Percentiles rank a stretch among this genome's conserved stretches.
Evolutionary conservation across 2,329 filamentous ascomycete genomes (phyloP).

Genomic region (Aureobasidium zeae): DNA sequence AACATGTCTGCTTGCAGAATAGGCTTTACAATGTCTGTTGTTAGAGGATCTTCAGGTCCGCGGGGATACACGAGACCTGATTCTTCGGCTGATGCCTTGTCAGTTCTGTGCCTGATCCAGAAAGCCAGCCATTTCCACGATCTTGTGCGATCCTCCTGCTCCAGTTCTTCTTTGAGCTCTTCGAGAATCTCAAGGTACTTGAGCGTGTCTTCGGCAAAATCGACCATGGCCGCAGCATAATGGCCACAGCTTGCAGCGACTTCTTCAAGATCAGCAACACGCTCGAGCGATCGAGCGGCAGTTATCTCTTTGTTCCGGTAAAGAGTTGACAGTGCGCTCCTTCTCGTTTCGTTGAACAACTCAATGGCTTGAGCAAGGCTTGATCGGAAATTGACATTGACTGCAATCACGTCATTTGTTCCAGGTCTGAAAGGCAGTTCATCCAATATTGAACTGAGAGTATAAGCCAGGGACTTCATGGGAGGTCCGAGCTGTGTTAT

Average conservation of each 20-base stretch:
- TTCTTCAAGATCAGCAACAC: conserved; percentile 91
- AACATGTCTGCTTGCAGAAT: conserved; percentile 26
- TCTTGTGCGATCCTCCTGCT: conserved; percentile 51
- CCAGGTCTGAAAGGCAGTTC: conserved; percentile 69
- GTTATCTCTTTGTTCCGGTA: conserved; percentile 72
- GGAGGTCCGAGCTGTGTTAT: conserved; percentile 82
- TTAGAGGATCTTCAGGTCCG: conserved; percentile 22
- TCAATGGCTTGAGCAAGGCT: conserved; percentile 73
- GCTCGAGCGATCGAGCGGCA: conserved; percentile 57
- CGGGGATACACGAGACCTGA: conserved; percentile 12
- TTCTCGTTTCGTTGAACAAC: conserved; percentile 67
- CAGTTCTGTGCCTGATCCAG: conserved; percentile 45
- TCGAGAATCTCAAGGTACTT: conserved; percentile 75
- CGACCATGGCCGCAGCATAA: conserved; percentile 84
- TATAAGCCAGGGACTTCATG: conserved; percentile 92
- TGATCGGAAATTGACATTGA: conserved; percentile 70
- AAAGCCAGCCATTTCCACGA: conserved; percentile 82
- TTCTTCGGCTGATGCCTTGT: conserved; percentile 16
- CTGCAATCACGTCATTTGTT: conserved; percentile 57
- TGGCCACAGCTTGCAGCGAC: conserved; percentile 96
- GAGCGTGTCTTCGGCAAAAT: conserved; percentile 84
- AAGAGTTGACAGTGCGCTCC: conserved; percentile 65
- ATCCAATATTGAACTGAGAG: conserved; percentile 76
- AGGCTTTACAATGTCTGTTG: conserved; percentile 23
- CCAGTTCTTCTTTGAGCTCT: conserved; percentile 62